A percentile compares a stretch with the other conserved stretches of the same genome.
phyloP scores from a whole-genome alignment of 768 basidiomycete genomes.

The Mycena epipterygia region DNA sequence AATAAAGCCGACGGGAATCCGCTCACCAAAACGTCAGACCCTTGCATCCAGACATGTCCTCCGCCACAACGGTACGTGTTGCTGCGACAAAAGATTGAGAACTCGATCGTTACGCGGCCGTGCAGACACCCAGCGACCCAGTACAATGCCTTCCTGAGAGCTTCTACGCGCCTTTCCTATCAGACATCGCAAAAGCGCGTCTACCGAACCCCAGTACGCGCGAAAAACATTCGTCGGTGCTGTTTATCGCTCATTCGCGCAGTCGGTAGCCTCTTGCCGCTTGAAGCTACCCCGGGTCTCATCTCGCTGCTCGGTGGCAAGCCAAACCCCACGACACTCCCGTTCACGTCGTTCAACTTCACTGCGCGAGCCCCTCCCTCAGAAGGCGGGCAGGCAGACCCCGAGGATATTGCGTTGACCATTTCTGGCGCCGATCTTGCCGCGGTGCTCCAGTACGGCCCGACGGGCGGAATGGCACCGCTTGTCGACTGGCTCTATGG shows the following conservation, averaged over 20 bases:
- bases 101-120: no score
- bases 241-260: background rate
- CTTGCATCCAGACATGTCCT: no score
- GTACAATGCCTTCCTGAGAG: slow-evolving; percentile 62
- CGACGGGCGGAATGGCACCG: slow-evolving; percentile 75
- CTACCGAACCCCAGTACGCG: slow-evolving; percentile 74
- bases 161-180: slow-evolving; percentile 75
- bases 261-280: slow-evolving; percentile 81
- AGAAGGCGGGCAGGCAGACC: slow-evolving; percentile 22
- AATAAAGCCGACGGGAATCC: no score
- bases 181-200: slow-evolving; percentile 69
- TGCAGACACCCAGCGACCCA: no score
- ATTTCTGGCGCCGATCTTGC: slow-evolving; percentile 72
- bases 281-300: slow-evolving; percentile 83
- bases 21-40: no score
- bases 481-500: slow-evolving; percentile 78
- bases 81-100: no score
- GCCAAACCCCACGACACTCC: slow-evolving; percentile 92
- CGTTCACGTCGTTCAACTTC: slow-evolving; percentile 85
- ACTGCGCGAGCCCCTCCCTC: slow-evolving; percentile 65
- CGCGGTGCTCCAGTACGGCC: slow-evolving; percentile 82
- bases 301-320: slow-evolving; percentile 92
- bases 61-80: no score
- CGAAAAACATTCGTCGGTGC: background rate
- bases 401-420: slow-evolving; percentile 62